phyloP scores from a whole-genome alignment of 768 basidiomycete genomes.

The Lentinula boryana region DNA sequence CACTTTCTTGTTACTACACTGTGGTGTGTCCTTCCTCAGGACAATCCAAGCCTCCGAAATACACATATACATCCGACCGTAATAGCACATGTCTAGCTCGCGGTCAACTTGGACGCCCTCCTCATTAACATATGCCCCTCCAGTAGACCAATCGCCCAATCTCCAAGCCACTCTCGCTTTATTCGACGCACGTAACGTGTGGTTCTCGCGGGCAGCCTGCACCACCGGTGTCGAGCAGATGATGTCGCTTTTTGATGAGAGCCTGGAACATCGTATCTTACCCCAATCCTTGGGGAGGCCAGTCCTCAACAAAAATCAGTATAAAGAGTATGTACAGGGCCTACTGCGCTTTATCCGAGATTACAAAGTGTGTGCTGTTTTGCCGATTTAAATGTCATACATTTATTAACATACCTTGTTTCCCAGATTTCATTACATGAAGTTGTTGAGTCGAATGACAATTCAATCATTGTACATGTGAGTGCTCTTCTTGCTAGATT shows the following conservation, averaged over 20 bases:
- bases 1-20: background rate
- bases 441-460: conserved; percentile 24
- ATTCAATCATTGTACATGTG: conserved; percentile 25
- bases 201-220: conserved; percentile 10
- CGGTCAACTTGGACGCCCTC: conserved; percentile 4
- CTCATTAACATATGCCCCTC: conserved; percentile 16
- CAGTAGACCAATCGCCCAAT: conserved; percentile 24
- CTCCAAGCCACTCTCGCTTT: conserved; percentile 27
- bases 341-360: conserved; percentile 20
- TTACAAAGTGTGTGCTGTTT: conserved; percentile 20
- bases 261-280: conserved; percentile 28
- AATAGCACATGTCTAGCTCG: background rate
- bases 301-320: conserved; percentile 28
- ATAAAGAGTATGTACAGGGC: conserved; percentile 23
- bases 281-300: conserved; percentile 27
- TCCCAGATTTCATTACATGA: conserved; percentile 22
- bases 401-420: background rate
- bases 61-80: background rate
- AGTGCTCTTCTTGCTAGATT: conserved; percentile 4
- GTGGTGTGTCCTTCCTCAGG: background rate
- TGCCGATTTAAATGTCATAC: background rate
- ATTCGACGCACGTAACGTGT: conserved; percentile 23
- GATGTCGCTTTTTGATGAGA: conserved; percentile 24
- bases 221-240: conserved; percentile 17
- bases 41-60: background rate